Percentiles rank a stretch among this genome's conserved stretches.
Evolutionary conservation across 176 grass and related monocot species (phyloP).

Genomic region (sorghum (Sorghum bicolor)): DNA sequence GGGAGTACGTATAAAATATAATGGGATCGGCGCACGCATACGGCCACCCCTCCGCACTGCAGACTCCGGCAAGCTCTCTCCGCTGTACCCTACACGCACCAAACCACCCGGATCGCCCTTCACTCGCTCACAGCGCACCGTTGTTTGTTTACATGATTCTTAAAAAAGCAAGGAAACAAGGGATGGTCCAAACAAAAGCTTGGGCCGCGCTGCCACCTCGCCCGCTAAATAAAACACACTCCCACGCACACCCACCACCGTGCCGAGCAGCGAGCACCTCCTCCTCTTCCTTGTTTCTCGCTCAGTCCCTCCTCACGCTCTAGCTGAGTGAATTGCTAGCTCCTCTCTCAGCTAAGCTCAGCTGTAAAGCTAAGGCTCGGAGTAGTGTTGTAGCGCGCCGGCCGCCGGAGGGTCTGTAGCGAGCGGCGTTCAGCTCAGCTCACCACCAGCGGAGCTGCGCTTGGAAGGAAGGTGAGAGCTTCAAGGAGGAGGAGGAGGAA

Average conservation of each 20-base stretch:
- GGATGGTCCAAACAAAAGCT: conserved; percentile 52
- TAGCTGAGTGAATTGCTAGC: not conserved
- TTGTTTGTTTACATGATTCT: not conserved
- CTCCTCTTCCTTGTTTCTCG: too few relatives aligned
- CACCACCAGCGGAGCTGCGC: not conserved
- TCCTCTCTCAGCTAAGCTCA: not conserved
- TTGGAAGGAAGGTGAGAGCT: not conserved
- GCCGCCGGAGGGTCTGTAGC: not conserved
- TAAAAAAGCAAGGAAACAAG: conserved; percentile 26
- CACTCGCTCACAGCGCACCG: conserved; percentile 11
- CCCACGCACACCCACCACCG: conserved; percentile 16
- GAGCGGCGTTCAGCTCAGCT: not conserved
- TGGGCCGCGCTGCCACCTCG: conserved; percentile 40
- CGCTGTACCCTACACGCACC: not conserved
- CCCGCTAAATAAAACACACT: conserved; percentile 45
- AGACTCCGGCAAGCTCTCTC: too few relatives aligned
- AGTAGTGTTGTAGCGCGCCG: not conserved
- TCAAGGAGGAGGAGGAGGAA: not conserved
- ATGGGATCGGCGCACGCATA: too few relatives aligned
- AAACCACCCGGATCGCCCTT: not conserved
- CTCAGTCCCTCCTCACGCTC: not conserved
- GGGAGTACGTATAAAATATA: too few relatives aligned
- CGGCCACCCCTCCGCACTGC: too few relatives aligned
- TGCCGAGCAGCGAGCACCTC: not conserved
- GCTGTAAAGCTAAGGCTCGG: not conserved